Evolutionary conservation across 228 moss, liverwort and hornwort genomes (phyloP).

Genomic region (Sphagnum magellanicum): DNA sequence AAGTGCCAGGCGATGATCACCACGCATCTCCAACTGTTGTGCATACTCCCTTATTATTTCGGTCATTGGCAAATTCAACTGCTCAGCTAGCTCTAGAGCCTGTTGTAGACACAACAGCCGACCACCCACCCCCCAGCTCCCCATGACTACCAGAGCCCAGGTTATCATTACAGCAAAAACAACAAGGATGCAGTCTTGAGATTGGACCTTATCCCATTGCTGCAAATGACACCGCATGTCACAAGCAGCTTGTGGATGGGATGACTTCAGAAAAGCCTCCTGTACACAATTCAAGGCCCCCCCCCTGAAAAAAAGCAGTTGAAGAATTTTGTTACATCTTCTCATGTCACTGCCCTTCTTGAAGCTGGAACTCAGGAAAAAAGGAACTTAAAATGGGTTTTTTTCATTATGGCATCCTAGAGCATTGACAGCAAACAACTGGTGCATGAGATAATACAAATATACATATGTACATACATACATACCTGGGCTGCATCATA

Average conservation of each 20-base stretch:
- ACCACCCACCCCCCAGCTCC: too few species aligned
- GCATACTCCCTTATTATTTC: constrained; percentile 42
- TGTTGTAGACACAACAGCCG: constrained; percentile 1
- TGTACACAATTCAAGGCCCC: constrained; percentile 4
- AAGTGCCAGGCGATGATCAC: constrained; percentile 55
- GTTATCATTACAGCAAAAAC: too few species aligned
- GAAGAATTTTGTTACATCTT: not conserved
- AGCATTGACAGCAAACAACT: too few species aligned
- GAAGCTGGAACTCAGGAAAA: too few species aligned
- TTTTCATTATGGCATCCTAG: too few species aligned
- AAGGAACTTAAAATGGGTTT: too few species aligned
- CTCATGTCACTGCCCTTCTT: too few species aligned
- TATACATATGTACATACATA: too few species aligned
- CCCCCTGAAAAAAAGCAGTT: not conserved
- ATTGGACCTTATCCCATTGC: constrained; percentile 63
- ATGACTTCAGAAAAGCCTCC: constrained; percentile 50
- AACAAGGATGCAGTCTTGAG: not conserved
- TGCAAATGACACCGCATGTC: constrained; percentile 54
- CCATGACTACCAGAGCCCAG: too few species aligned
- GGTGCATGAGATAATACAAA: too few species aligned
- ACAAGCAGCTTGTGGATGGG: constrained; percentile 25
- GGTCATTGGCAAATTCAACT: constrained; percentile 19
- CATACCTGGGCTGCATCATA: constrained; percentile 43
- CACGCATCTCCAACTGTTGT: constrained; percentile 40
- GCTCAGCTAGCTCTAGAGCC: constrained; percentile 29